Evolutionary conservation across 1,284 basidiomycete genomes (phyloP).

Genomic region (Cystobasidium slooffiae): DNA sequence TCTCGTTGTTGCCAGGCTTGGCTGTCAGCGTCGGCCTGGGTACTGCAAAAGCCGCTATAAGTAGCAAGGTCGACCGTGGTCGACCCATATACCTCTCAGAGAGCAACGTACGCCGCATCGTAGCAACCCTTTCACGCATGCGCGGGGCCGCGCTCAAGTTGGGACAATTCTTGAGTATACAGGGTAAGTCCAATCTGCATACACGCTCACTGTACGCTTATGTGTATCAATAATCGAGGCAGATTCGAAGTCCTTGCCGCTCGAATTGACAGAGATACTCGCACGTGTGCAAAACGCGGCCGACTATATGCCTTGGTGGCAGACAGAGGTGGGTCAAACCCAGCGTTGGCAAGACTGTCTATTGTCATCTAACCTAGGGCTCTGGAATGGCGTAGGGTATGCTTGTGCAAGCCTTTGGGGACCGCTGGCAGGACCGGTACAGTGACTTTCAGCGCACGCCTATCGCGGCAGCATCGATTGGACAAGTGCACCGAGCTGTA

Average conservation of each 20-base stretch:
- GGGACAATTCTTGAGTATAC: slow-evolving; percentile 96
- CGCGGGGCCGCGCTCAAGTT: slow-evolving; percentile 94
- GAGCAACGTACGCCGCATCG: slow-evolving; percentile 84
- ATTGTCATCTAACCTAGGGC: not conserved
- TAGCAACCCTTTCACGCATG: slow-evolving; percentile 91
- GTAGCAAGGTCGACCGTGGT: slow-evolving; percentile 62
- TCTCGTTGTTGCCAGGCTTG: slow-evolving; percentile 61
- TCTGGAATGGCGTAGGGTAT: slow-evolving; percentile 64
- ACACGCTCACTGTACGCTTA: not conserved
- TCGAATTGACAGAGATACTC: slow-evolving; percentile 86
- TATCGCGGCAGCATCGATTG: slow-evolving; percentile 95
- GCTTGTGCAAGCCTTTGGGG: slow-evolving; percentile 73
- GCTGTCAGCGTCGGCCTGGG: slow-evolving; percentile 67
- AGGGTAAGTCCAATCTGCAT: slow-evolving; percentile 65
- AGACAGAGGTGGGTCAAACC: slow-evolving; percentile 75
- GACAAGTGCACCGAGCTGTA: slow-evolving; percentile 86
- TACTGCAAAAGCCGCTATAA: slow-evolving; percentile 50
- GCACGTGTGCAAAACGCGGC: slow-evolving; percentile 91
- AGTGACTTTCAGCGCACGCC: slow-evolving; percentile 79
- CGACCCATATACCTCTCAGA: slow-evolving; percentile 61
- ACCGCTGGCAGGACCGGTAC: slow-evolving; percentile 76
- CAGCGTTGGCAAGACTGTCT: not conserved
- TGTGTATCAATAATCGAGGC: not conserved
- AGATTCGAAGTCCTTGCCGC: slow-evolving; percentile 87
- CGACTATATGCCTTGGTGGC: slow-evolving; percentile 98